Evolutionary conservation across 1,139 yeast genomes (phyloP).

Genomic region (Torulaspora pretoriensis): DNA sequence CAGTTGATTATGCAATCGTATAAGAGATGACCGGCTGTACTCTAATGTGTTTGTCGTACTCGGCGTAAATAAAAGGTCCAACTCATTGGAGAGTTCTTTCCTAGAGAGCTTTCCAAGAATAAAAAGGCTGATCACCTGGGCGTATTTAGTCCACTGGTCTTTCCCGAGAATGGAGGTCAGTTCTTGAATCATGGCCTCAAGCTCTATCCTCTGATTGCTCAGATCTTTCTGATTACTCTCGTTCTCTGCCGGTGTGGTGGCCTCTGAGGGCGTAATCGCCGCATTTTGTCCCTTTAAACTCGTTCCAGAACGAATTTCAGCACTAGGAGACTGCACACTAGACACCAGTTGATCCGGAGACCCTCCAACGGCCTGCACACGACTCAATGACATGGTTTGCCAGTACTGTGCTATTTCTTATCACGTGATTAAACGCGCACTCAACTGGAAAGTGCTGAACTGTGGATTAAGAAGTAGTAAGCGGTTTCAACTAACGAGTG

Average conservation of each 20-base stretch:
- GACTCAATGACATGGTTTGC: constrained; percentile 15
- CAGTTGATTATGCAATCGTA: constrained; percentile 71
- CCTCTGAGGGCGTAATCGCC: constrained; percentile 7
- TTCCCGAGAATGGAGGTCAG: constrained; percentile 68
- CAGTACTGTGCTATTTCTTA: background rate
- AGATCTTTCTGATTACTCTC: constrained; percentile 7
- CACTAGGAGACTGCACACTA: background rate
- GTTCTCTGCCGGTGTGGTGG: constrained; percentile 6
- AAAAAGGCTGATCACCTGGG: constrained; percentile 70
- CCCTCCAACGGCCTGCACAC: constrained; percentile 16
- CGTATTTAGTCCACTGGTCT: constrained; percentile 78
- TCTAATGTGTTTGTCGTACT: constrained; percentile 7
- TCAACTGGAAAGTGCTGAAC: background rate
- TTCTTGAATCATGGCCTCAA: constrained; percentile 68
- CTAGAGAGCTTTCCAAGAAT: constrained; percentile 78
- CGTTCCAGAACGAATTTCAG: constrained; percentile 1
- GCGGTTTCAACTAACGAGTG: background rate
- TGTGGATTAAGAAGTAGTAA: background rate
- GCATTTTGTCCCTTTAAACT: constrained; percentile 7
- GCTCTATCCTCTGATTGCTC: constrained; percentile 53
- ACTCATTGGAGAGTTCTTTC: constrained; percentile 48
- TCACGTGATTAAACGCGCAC: background rate
- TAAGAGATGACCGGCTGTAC: constrained; percentile 17
- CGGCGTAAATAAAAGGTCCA: constrained; percentile 28
- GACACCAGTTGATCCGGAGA: constrained; percentile 8